Percentiles rank a stretch among this genome's conserved stretches.
Evolutionary conservation across 2,329 filamentous ascomycete species (phyloP).

Genomic region (Fusarium lateritium): DNA sequence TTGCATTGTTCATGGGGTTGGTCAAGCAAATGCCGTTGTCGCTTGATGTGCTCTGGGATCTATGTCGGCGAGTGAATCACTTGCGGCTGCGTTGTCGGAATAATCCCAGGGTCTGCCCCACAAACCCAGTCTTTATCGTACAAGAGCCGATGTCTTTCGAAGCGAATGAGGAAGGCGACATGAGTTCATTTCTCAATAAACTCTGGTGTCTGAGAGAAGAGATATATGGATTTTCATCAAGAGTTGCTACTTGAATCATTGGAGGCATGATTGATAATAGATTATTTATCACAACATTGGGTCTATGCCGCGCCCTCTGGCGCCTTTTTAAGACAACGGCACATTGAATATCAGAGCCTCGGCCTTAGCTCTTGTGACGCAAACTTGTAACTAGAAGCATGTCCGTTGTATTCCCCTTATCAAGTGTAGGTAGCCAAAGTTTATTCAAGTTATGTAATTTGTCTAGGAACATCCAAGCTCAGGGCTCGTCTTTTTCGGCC

Average conservation of each 20-base stretch:
- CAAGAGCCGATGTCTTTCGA: neutral
- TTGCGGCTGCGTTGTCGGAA: slow-evolving; percentile 38
- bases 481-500: slow-evolving; percentile 21
- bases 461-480: slow-evolving; percentile 20
- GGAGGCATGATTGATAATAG: too few relatives aligned
- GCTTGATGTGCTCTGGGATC: slow-evolving; percentile 7
- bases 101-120: slow-evolving; percentile 24
- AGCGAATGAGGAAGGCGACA: neutral
- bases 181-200: neutral
- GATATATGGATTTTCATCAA: too few relatives aligned
- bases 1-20: slow-evolving; percentile 3
- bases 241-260: too few relatives aligned
- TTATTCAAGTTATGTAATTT: slow-evolving; percentile 42
- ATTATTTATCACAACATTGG: too few relatives aligned
- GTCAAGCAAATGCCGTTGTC: slow-evolving; percentile 12
- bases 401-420: slow-evolving; percentile 43
- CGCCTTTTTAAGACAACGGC: neutral
- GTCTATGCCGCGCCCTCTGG: too few relatives aligned
- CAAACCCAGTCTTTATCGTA: slow-evolving; percentile 14
- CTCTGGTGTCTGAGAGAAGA: neutral
- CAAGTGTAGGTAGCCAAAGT: slow-evolving; percentile 17
- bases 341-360: neutral
- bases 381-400: slow-evolving; percentile 17
- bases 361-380: slow-evolving; percentile 22
- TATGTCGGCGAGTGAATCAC: slow-evolving; percentile 36